Conservation (phyloP, 306 rosid genomes). For the Urtica urens region DNA sequence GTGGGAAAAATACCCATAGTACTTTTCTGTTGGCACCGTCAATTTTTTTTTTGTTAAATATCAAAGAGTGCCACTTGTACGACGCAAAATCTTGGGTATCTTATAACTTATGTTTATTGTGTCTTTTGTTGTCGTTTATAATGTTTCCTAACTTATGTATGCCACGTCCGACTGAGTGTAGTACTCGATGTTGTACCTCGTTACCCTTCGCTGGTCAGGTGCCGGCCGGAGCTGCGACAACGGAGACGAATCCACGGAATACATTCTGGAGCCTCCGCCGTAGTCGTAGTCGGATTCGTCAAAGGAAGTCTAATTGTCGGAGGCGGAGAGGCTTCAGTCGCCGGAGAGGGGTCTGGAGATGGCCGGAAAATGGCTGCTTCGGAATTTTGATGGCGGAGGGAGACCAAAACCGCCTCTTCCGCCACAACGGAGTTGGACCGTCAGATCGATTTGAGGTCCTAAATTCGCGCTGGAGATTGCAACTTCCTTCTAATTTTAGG, state of each 20-base stretch:
- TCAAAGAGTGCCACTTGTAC: no score
- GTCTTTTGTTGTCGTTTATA: no score
- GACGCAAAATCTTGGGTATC: no score
- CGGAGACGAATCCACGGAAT: conserved; percentile 79
- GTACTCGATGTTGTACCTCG: conserved; percentile 53
- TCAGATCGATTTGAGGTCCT: conserved; percentile 54
- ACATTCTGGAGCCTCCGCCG: conserved; percentile 60
- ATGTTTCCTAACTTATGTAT: no score
- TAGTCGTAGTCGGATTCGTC: conserved; percentile 71
- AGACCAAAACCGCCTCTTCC: conserved; percentile 59
- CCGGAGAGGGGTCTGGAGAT: conserved; percentile 45
- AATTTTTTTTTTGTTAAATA: no score
- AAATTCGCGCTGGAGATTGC: conserved; percentile 28
- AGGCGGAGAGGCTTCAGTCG: conserved; percentile 51
- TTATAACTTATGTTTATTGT: no score
- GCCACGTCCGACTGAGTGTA: conserved; percentile 66
- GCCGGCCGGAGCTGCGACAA: not conserved
- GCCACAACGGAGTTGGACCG: conserved; percentile 30
- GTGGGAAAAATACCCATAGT: no score
- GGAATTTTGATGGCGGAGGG: conserved; percentile 76
- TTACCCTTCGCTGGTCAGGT: conserved; percentile 14
- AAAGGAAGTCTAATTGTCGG: conserved; percentile 44
- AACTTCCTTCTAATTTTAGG: conserved; percentile 44
- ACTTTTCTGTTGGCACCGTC: no score
- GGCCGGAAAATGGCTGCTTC: conserved; percentile 78